Base-by-base conservation (phyloP, 192 early-diverging fungal species). In the Powellomyces hirtus region DNA sequence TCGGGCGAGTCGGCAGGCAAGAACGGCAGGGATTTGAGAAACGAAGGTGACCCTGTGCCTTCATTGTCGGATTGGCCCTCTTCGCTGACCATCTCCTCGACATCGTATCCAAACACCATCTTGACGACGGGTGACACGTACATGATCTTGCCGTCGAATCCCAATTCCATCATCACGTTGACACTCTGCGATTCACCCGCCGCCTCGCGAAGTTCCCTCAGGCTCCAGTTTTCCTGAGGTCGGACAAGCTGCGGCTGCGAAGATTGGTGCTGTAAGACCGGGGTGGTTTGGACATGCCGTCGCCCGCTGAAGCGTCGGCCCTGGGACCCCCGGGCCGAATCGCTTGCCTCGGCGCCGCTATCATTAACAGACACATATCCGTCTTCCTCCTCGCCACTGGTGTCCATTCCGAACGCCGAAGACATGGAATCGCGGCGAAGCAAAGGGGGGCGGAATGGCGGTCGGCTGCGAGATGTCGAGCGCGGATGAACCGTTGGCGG, bases 131-230 rank as follows among this genome's bases (percentile, higher is more conserved):
- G 90, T 35, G 86, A 88, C 5, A 90, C 67, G 70, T 92, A 92
- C 53, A 73, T 60, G 22, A 91, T 68, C 1, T 74, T 68, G 6
- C 82, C 81, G 33, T 82, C 80, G 24, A 90, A 74, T 52, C 70
- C 78, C n/a, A 94, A 68, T 59, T 94, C 92, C 83, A 94, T 87
- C 42, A 94, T 79, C 31, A 92, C 81, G 13, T 86, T 93, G 38
- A 82, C 79, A 57, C 83, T 89, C 66, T 92, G 89, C 34, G 81
- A 82, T 50, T 81, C 78, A 51, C 86, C 79, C 0, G 88, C 89
- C n/a, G 81, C 89, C 37, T 75, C 76, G 40, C 82, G 81, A 5
- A 89, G 72, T 42, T 89, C 81, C 13, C 31, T 57, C 55, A 60
- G 34, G 35, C 51, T 75, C 58, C 51, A 72, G 29, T 67, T 67